These are phyloP conservation scores for Porcisia hertigi DNA, from an alignment of 208 protist species.

Conservation along the genomic window DNA sequence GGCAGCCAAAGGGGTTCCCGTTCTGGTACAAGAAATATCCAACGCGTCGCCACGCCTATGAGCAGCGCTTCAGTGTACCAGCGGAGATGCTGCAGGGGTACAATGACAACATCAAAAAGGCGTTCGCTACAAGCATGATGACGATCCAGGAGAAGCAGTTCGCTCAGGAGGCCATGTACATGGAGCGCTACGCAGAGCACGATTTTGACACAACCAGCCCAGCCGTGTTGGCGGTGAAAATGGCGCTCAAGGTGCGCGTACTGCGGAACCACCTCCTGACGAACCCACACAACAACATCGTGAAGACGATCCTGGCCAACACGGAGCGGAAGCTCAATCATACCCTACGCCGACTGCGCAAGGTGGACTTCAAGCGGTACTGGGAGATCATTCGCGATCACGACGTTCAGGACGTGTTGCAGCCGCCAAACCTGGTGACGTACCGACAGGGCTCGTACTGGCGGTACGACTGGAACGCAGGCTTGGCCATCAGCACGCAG, in stretches of 20 bases:
- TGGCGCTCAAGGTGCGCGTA: constrained; percentile 79
- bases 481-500: constrained; percentile 85
- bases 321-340: constrained; percentile 82
- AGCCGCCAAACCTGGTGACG: constrained; percentile 85
- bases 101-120: constrained; percentile 73
- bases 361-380: constrained; percentile 89
- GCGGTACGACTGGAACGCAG: constrained; percentile 90
- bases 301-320: constrained; percentile 79
- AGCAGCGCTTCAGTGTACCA: constrained; percentile 88
- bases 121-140: constrained; percentile 85
- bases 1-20: constrained; percentile 87
- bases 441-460: constrained; percentile 89
- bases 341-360: constrained; percentile 81
- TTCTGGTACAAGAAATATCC: constrained; percentile 95
- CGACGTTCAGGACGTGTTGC: constrained; percentile 89
- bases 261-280: constrained; percentile 90
- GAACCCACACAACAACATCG: constrained; percentile 93
- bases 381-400: constrained; percentile 93
- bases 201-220: constrained; percentile 90
- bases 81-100: constrained; percentile 91
- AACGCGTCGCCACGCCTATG: constrained; percentile 90
- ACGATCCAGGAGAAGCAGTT: constrained; percentile 87
- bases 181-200: constrained; percentile 91
- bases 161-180: constrained; percentile 90
- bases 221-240: constrained; percentile 84